Evolutionary conservation across 2,329 filamentous ascomycete species (phyloP), one percentile per base, ranked within the genome.

Genomic region (Setomelanomma holmii): DNA sequence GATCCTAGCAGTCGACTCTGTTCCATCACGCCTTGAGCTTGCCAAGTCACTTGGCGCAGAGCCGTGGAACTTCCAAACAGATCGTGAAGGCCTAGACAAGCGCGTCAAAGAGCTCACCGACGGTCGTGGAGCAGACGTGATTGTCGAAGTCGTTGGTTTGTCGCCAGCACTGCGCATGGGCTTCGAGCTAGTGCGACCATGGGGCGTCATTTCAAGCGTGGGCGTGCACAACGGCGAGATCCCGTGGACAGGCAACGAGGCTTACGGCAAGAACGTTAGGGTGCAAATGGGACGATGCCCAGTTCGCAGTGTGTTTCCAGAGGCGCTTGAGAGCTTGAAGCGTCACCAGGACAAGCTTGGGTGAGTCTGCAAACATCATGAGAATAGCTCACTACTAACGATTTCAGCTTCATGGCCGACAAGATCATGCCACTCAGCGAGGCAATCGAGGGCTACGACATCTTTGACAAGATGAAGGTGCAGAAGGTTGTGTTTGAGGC

Each of bases 51-150:
- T 96, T 1, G 92, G 92, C 2, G 93, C 91, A 2, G 91, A 93
- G 74, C 87, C 90, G 0, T 86, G 92, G 75, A 93, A 96, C 72
- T 93, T 93, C 74, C 76, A 83, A 67, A 85, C 79, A 2, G 84
- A 90, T 54, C 82, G 81, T 41, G 84, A 87, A 34, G 85, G 82
- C 3, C 81, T 96, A 71, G 77, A 86, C 49, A 80, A 83, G 61
- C 84, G 88, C 46, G 86, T 96, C 46, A 86, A 86, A 67, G 88
- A 90, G 61, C 83, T 88, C 41, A 95, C 91, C 0, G 82, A 89
- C 14, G 91, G 91, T 6, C 82, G 93, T 34, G 93, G 93, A 5
- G 92, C 92, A 12, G 93, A 97, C 75, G 86, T 90, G 16, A 86
- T 95, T 2, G 86, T 96, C 40, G 79, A 82, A 59, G 76, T 78